Base-by-base conservation (phyloP, 73 alveolate species). In the Tetrahymena elliotti region DNA sequence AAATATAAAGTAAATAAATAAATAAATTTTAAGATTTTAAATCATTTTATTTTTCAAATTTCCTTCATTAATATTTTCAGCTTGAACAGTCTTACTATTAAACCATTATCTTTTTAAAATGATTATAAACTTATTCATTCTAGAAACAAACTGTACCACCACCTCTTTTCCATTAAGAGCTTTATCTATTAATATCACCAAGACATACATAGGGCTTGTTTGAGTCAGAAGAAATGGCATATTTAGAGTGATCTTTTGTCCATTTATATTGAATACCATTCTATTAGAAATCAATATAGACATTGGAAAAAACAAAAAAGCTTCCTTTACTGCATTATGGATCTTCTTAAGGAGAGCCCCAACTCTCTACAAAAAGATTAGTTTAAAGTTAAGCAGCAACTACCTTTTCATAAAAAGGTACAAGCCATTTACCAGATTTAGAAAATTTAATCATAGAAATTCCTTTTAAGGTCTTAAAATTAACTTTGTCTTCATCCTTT, bases 171-270 rank as follows among this genome's bases (percentile, higher is more conserved):
- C 93, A 82, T 94, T 94, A 33, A 22, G 96, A 83, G 3, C 93
- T 83, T 83, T 94, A 39, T 94, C 96, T 94, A 33, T 94, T 94
- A 20, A 94, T 36, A 39, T 94, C 96, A 7, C 82, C 52, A n/a
- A 84, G 33, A 54, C 96, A 94, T 15, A 94, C 92, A n/a, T 84
- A 94, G 15, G 93, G 94, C 1, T 39, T 94, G 7, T 52, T 83
- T 38, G 94, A 27, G 15, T 35, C 33, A 37, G 94, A 93, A 83
- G 94, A 68, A 7, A 94, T 83, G 24, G 94, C 96, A 83, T 33
- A 94, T 33, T 94, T 94, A 3, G 96, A 94, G 52, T 94, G 96
- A 84, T 94, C 96, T 31, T 94, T 94, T 22, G 96, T 94, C 36
- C 93, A 94, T 24, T 88, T 68, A 39, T 83, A 94, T 94, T 52